These are phyloP conservation scores for Nakaseomyces uthaithaninus DNA, from an alignment of 1,139 yeast species.

Conservation along the genomic window DNA sequence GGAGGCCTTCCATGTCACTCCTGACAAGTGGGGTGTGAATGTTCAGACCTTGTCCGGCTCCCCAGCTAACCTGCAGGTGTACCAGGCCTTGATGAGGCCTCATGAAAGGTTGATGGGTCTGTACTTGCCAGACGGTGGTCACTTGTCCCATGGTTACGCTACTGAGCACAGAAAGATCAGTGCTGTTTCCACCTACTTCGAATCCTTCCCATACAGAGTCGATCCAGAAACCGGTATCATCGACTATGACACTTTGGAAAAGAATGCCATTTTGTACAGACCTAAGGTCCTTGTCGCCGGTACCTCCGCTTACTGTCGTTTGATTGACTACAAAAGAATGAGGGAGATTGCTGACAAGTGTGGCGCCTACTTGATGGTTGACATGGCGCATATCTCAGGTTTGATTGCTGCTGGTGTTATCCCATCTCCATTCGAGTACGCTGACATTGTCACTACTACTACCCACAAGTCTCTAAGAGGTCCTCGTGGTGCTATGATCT, in stretches of 20 bases:
- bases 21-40: constrained; percentile 94
- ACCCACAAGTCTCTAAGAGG: constrained; percentile 98
- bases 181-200: constrained; percentile 91
- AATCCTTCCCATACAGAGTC: constrained; percentile 97
- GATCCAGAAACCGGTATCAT: constrained; percentile 85
- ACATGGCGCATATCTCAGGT: constrained; percentile 98
- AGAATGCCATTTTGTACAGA: constrained; percentile 81
- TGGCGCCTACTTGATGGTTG: constrained; percentile 92
- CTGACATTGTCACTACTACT: constrained; percentile 96
- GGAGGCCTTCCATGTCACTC: constrained; percentile 69
- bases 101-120: constrained; percentile 96
- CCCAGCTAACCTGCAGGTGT: constrained; percentile 94
- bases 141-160: constrained; percentile 96
- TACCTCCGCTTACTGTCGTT: constrained; percentile 93
- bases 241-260: constrained; percentile 89
- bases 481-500: constrained; percentile 98
- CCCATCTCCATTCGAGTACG: constrained; percentile 91
- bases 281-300: constrained; percentile 97
- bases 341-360: constrained; percentile 92
- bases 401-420: constrained; percentile 93
- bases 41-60: constrained; percentile 96
- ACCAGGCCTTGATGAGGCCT: constrained; percentile 89
- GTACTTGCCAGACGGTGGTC: constrained; percentile 97
- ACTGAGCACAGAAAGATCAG: constrained; percentile 92
- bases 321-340: constrained; percentile 93